Evolutionary conservation across 768 basidiomycete species (phyloP), one percentile per base, ranked within the genome.

Genomic region (Boletus vinaceobasis): DNA sequence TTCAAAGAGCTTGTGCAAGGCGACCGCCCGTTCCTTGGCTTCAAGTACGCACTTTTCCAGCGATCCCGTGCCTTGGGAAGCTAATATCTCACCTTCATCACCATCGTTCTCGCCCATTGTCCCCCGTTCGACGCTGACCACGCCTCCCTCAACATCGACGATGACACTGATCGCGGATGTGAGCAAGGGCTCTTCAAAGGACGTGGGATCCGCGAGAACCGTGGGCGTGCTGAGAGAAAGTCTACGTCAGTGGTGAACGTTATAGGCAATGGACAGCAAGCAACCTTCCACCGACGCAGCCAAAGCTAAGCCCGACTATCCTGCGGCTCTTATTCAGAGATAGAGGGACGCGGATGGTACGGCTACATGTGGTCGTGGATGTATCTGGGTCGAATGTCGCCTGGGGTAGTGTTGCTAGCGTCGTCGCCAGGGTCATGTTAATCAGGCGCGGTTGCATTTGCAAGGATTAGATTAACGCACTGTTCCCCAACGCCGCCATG

Each of bases 111-210:
- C 65, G 26, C 67, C 65, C 40, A 60, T 49, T 9, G 51, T 57
- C 0, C 52, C 65, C 23, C 63, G 68, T 51, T 69, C 67, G 7
- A 67, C 47, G 10, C 61, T 38, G 26, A 69, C 44, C 15, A 68
- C 29, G 8, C 57, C 63, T 19, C 67, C 67, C 9, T 60, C 49
- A 17, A n/a, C 76, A 55, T 83, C 82, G 5, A 90, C 57, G 1
- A 87, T 73, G 33, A 94, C 69, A 2, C 85, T 83, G 52, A 93
- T 65, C 0, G 80, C 79, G 0, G 90, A 86, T 14, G 88, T 84
- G 50, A 94, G 80, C 7, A 97, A 77, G 0, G 91, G 88, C 60
- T 93, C 88, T 73, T 98, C 96, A 68, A 96, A 97, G 1, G 92
- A 78, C 0, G 92, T 88, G 1, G 93, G 90, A 70, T 98, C 96